These are phyloP conservation scores for Russula compacta DNA, from an alignment of 768 basidiomycete genomes.

Conservation along the genomic window DNA sequence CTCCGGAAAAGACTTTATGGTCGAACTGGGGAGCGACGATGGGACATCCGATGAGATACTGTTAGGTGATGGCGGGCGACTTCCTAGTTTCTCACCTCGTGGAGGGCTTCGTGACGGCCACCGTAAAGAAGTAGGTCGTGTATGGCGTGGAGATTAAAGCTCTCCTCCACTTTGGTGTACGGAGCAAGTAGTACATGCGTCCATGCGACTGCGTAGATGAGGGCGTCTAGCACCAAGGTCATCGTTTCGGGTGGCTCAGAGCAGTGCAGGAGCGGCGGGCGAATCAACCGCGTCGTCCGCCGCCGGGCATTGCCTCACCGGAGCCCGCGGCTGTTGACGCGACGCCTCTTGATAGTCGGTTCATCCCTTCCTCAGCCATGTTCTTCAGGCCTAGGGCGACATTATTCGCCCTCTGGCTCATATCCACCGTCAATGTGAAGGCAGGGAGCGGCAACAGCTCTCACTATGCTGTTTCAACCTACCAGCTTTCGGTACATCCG, in stretches of 20 bases:
- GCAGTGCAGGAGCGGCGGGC: background rate
- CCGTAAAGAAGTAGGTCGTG: slow-evolving; percentile 86
- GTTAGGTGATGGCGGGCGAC: background rate
- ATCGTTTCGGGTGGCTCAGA: slow-evolving; percentile 19
- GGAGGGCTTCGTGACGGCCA: slow-evolving; percentile 32
- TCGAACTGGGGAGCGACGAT: slow-evolving; percentile 55
- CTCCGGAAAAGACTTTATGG: slow-evolving; percentile 80
- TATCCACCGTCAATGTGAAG: background rate
- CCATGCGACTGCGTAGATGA: slow-evolving; percentile 46
- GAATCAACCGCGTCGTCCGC: too few species aligned
- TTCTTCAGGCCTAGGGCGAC: background rate
- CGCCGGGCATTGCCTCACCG: too few species aligned
- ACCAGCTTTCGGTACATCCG: slow-evolving; percentile 1
- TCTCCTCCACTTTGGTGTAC: slow-evolving; percentile 95
- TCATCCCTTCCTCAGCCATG: background rate
- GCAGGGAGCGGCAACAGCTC: slow-evolving; percentile 1
- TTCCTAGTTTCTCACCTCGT: slow-evolving; percentile 31
- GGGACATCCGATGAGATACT: background rate
- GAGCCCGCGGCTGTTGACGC: background rate
- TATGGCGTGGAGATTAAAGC: slow-evolving; percentile 86
- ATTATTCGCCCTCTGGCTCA: slow-evolving; percentile 1
- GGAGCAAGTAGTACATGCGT: slow-evolving; percentile 71
- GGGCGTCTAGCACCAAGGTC: slow-evolving; percentile 38
- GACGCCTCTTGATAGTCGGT: background rate
- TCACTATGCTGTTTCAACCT: background rate